Evolutionary conservation across 139 green algal genomes (phyloP), one percentile per base, ranked within the genome.

Genomic region (Diplosphaera chodatii): DNA sequence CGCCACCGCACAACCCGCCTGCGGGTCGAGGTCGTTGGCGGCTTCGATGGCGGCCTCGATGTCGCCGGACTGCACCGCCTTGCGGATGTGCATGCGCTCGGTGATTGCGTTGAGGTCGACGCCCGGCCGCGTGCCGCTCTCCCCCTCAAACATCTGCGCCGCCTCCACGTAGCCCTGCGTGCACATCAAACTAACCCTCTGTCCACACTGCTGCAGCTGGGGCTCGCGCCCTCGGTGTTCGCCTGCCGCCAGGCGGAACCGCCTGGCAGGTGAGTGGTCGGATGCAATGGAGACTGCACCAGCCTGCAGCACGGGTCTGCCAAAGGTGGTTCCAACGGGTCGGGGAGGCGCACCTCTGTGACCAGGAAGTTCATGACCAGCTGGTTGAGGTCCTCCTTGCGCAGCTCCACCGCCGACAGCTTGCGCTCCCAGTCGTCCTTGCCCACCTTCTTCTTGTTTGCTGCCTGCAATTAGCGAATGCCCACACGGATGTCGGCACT

Each of bases 351-450:
- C 77, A 95, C 91, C 90, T 98, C 94, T n/a, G 94, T 98, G 1
- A 97, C 87, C 0, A 98, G 72, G 62, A 94, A 98, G 78, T 98
- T 93, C 92, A 98, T 98, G 15, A 98, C 78, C 1, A 98, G 79
- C 21, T 70, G 70, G 75, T 98, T 98, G 86, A 98, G 93, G 74
- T 96, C 92, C 63, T 95, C 84, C 77, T 95, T 96, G 16, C 77
- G 69, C 0, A 98, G 65, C 15, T 77, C 72, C 1, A 95, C 86
- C 3, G 41, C 37, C 2, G 73, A 55, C n/a, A 97, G 76, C 78
- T 87, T 89, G 1, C 70, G 63, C 71, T 96, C 85, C 93, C 93
- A 98, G 55, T 89, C 82, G 2, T 89, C 84, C 30, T 30, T 32
- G 18, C 48, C 30, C 33, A 90, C 73, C 13, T 32, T 63, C 74